Conservation (phyloP, 2,329 filamentous ascomycete species). For the Cryphonectria carpinicola region DNA sequence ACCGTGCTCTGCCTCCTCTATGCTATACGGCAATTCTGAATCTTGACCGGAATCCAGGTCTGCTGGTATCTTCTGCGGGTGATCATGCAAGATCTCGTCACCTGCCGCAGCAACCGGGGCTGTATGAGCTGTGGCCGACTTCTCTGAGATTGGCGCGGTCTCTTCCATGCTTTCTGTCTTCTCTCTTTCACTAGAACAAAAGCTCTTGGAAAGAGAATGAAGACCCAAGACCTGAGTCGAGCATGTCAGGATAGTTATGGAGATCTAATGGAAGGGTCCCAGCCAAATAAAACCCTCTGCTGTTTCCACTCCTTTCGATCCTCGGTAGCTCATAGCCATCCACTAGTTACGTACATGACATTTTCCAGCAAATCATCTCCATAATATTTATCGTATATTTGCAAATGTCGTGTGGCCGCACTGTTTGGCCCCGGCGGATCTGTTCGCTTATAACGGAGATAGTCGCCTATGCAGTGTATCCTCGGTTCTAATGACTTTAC, state of each 20-base stretch:
- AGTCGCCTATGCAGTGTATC: neutral
- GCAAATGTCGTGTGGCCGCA: neutral
- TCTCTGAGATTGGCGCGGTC: neutral
- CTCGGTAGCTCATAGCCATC: neutral
- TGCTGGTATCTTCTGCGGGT: neutral
- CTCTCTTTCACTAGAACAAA: neutral
- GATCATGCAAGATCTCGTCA: no score
- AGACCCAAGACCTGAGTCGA: neutral
- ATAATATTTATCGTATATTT: neutral
- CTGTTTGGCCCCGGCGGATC: no score
- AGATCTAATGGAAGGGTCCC: neutral
- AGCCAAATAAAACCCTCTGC: neutral
- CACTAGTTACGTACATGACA: neutral
- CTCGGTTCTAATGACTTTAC: neutral
- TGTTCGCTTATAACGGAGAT: neutral
- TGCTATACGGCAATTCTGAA: neutral
- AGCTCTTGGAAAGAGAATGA: neutral
- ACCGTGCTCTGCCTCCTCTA: neutral
- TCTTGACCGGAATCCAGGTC: neutral
- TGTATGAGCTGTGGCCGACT: neutral
- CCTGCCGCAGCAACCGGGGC: neutral
- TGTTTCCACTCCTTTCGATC: neutral
- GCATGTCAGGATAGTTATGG: slow-evolving; percentile 1
- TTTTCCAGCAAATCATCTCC: neutral
- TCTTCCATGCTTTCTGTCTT: neutral